Evolutionary conservation across 1,284 basidiomycete genomes (phyloP), one percentile per base, ranked within the genome.

Genomic region (Ustilago curta): DNA sequence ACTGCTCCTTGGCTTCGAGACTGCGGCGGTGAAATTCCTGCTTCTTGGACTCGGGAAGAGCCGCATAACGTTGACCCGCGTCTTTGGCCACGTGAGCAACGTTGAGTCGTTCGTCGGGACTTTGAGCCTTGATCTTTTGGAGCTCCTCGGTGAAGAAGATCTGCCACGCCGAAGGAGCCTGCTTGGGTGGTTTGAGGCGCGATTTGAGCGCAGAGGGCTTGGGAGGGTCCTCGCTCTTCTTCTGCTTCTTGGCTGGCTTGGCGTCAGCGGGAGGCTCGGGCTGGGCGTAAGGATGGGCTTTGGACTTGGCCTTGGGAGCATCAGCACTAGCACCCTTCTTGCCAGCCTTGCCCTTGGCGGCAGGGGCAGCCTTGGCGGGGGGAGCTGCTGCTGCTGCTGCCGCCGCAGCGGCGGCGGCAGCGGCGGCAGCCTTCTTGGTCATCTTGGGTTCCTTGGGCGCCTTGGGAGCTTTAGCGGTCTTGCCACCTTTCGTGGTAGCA

Each of bases 91-190:
- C 93, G 85, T 95, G 93, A 8, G 95, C 94, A 64, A 97, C 94
- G 85, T 97, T 97, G 53, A 97, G 89, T 86, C 95, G 95, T 61
- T 84, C 84, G 18, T 75, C 78, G 6, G 80, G 77, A 37, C 79
- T 73, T 40, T 78, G 73, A 0, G 90, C 90, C 87, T 95, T 94
- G 52, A 81, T 79, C 85, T 94, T 93, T 82, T 91, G 90, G 77
- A 97, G 93, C 90, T 94, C 95, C 85, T 97, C 94, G 40, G 93
- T 94, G 86, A 97, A 97, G 87, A 94, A 97, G 56, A 97, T 89
- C 86, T 97, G 95, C 95, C 95, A 97, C 45, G 94, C 93, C 6
- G 93, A 95, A 6, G 93, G 94, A 14, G 95, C 93, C 81, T 95
- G 89, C 87, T 95, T 95, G 47, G 95, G 95, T 35, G 93, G 94